Evolutionary conservation across 768 basidiomycete species (phyloP), one percentile per base, ranked within the genome.

Genomic region (Leccinum truebloodii): DNA sequence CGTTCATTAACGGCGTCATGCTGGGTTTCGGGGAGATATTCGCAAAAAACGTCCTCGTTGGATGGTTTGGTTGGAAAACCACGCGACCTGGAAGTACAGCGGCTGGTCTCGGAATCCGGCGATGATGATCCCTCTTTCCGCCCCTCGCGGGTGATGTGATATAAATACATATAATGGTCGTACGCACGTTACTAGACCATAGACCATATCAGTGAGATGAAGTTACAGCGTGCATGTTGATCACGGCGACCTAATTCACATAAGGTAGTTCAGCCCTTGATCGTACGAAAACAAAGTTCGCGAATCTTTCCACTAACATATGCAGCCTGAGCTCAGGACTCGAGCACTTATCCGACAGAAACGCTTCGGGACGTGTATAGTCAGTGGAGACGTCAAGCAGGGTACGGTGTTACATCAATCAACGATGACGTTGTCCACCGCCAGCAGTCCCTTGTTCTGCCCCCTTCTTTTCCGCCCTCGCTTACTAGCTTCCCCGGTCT

Each of bases 21-120:
- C 85, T 95, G 54, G 94, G 94, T n/a, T 95, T 95, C 70, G 94
- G 94, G 44, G 94, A 96, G 75, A 90, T 96, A 54, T 94, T 95
- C 70, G 94, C 90, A 37, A 90, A 89, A 74, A 84, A 89, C 50
- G 80, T 90, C n/a, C 72, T 91, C 18, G 75, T 90, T 18, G 71
- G 74, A 7, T 81, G 81, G 81, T 70, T 81, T 46, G 80, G 80
- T 39, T 81, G 79, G 78, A 76, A 71, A 64, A 50, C 39, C 9
- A 41, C 57, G 2, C 67, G 64, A 16, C 61, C n/a, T n/a, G 71
- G 74, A 32, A 65, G 64, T 14, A 66, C 52, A 0, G 67, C 65
- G 13, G 62, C 71, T 14, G 57, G 63, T 24, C 62, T 76, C n/a
- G 73, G 72, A 35, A 49, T 75, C 7, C 64, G 65, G 32, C 59